Conservation (phyloP, 2,329 filamentous ascomycete species). For the Monosporascus sp. region DNA sequence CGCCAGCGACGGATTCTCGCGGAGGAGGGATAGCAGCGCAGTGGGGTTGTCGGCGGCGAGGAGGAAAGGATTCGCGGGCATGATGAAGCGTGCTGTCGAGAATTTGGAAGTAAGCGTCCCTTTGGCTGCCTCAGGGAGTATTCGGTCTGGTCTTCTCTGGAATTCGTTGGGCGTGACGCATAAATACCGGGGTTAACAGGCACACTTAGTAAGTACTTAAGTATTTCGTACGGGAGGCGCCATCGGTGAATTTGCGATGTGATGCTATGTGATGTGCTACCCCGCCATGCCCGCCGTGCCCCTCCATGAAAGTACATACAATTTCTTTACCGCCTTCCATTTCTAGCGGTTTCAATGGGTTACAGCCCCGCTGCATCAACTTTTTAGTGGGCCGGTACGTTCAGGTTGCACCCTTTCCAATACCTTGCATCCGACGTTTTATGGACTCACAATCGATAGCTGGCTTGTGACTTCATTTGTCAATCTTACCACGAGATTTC, state of each 20-base stretch:
- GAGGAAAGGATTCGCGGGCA: constrained; percentile 61
- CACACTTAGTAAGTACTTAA: too few relatives aligned
- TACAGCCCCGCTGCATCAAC: not conserved
- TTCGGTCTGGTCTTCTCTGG: too few relatives aligned
- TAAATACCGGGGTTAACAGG: too few relatives aligned
- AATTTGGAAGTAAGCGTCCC: not conserved
- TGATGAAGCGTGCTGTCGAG: constrained; percentile 17
- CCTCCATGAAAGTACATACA: constrained; percentile 1
- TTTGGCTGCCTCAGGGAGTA: too few relatives aligned
- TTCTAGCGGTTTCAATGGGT: not conserved
- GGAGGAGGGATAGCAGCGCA: constrained; percentile 68
- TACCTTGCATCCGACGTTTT: too few relatives aligned
- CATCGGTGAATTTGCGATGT: not conserved
- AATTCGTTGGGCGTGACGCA: too few relatives aligned
- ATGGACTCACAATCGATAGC: too few relatives aligned
- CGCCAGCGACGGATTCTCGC: constrained; percentile 69
- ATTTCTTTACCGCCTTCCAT: constrained; percentile 7
- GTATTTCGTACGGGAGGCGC: too few relatives aligned
- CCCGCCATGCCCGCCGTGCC: not conserved
- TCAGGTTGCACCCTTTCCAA: too few relatives aligned
- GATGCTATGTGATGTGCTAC: not conserved
- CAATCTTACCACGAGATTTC: too few relatives aligned
- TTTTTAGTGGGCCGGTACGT: too few relatives aligned
- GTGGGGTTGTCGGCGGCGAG: constrained; percentile 78
- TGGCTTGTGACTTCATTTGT: too few relatives aligned